Conservation (phyloP, 2,329 filamentous ascomycete species). For the Fusarium multiceps region DNA sequence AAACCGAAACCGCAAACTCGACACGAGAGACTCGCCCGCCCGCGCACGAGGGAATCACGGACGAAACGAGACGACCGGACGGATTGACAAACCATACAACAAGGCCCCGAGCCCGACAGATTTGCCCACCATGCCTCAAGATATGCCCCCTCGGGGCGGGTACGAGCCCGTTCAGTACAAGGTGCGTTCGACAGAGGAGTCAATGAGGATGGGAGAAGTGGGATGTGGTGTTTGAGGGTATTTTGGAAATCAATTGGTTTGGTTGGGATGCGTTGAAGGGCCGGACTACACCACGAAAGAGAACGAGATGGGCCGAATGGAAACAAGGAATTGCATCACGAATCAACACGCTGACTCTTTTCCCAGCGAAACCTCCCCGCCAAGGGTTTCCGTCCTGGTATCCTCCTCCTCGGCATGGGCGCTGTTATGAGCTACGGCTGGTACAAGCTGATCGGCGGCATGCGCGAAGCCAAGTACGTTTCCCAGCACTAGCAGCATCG, state of each 20-base stretch:
- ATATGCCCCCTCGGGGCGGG: slow-evolving; percentile 95
- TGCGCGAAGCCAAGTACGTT: slow-evolving; percentile 90
- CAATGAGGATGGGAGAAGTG: not conserved
- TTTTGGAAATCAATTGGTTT: not conserved
- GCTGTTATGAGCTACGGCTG: slow-evolving; percentile 89
- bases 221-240: not conserved
- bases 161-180: slow-evolving; percentile 98
- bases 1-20: slow-evolving; percentile 13
- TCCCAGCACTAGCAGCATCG: too few relatives aligned
- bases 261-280: not conserved
- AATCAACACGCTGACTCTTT: slow-evolving; percentile 19
- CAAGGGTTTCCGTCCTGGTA: slow-evolving; percentile 86
- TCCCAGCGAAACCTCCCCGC: slow-evolving; percentile 88
- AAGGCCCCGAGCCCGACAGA: slow-evolving; percentile 18
- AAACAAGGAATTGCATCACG: not conserved
- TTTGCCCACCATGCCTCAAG: slow-evolving; percentile 83
- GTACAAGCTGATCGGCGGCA: slow-evolving; percentile 84
- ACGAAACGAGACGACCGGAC: slow-evolving; percentile 17
- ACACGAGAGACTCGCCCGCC: slow-evolving; percentile 21
- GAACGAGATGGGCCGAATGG: not conserved
- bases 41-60: slow-evolving; percentile 25
- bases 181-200: slow-evolving; percentile 62
- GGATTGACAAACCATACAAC: not conserved
- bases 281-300: not conserved
- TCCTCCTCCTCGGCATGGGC: slow-evolving; percentile 80